phyloP scores from a whole-genome alignment of 176 grass and related monocot genomes.

The Alopecurus myosuroides region DNA sequence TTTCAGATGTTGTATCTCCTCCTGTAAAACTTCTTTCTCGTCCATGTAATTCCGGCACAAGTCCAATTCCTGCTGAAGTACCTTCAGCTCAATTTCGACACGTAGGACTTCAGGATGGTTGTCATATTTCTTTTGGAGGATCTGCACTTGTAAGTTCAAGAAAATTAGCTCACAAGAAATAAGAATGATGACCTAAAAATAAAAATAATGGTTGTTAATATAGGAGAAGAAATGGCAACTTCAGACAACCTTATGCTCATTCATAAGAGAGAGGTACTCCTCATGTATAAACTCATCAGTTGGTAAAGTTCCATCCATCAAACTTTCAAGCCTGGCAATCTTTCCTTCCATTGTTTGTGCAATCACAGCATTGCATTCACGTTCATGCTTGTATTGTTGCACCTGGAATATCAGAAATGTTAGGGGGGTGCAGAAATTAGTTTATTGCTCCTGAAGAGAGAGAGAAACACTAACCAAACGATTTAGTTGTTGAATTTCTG shows the following conservation, averaged over 20 bases:
- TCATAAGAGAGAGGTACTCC: constrained; percentile 78
- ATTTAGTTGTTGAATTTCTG: constrained; percentile 86
- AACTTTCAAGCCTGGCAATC: constrained; percentile 90
- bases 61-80: constrained; percentile 68
- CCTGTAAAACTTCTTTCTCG: constrained; percentile 76
- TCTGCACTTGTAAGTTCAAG: constrained; percentile 38
- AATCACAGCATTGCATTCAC: constrained; percentile 96
- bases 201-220: not conserved
- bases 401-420: constrained; percentile 51
- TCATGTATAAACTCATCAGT: constrained; percentile 87
- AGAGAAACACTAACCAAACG: constrained; percentile 57
- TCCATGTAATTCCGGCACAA: constrained; percentile 61
- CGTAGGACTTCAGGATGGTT: constrained; percentile 80
- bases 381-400: constrained; percentile 95
- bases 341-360: constrained; percentile 89
- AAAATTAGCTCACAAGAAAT: constrained; percentile 15
- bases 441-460: constrained; percentile 1
- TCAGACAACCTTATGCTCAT: constrained; percentile 76
- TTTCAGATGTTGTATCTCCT: constrained; percentile 90
- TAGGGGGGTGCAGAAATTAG: not conserved
- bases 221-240: not conserved
- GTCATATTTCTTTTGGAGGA: constrained; percentile 80
- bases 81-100: constrained; percentile 73
- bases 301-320: constrained; percentile 97
- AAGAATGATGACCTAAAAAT: constrained; percentile 4